phyloP scores from a whole-genome alignment of 169 alveolate species.

The Plasmodium fragile region DNA sequence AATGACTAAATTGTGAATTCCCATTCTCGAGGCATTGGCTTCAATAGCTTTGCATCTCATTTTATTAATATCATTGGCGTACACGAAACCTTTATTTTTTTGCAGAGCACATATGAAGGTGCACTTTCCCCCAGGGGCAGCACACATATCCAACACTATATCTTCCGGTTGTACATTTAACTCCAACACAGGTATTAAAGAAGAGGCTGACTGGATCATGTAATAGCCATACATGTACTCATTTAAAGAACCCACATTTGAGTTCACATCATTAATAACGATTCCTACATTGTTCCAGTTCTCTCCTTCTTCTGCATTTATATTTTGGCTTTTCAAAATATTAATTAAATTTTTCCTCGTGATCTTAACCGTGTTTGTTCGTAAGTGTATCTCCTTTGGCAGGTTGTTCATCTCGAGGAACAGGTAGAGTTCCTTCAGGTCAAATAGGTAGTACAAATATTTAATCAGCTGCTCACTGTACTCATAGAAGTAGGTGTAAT shows the following conservation, averaged over 20 bases:
- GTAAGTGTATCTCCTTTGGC: conserved; percentile 37
- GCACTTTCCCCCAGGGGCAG: conserved; percentile 99
- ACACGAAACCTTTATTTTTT: conserved; percentile 95
- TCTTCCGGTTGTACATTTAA: conserved; percentile 81
- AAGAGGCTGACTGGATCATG: conserved; percentile 95
- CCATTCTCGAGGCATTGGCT: conserved; percentile 91
- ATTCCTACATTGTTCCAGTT: conserved; percentile 88
- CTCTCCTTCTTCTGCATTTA: conserved; percentile 93
- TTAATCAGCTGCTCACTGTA: conserved; percentile 92
- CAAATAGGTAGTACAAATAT: conserved; percentile 48
- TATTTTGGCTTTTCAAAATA: conserved; percentile 95
- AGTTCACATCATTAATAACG: conserved; percentile 92
- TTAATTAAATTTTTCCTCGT: conserved; percentile 92
- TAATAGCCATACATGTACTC: conserved; percentile 98
- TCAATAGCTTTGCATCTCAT: conserved; percentile 94
- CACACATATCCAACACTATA: conserved; percentile 95
- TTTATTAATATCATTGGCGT: conserved; percentile 95
- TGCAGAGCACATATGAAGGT: conserved; percentile 95
- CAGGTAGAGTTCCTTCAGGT: conserved; percentile 22
- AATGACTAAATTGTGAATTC: conserved; percentile 93
- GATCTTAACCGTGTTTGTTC: conserved; percentile 93
- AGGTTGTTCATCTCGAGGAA: conserved; percentile 43
- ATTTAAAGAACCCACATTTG: conserved; percentile 98
- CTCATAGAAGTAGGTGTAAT: conserved; percentile 89
- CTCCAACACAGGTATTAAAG: conserved; percentile 95